Evolutionary conservation across 805 yeast species (phyloP).

Genomic region (Metschnikowia noctiluminum): DNA sequence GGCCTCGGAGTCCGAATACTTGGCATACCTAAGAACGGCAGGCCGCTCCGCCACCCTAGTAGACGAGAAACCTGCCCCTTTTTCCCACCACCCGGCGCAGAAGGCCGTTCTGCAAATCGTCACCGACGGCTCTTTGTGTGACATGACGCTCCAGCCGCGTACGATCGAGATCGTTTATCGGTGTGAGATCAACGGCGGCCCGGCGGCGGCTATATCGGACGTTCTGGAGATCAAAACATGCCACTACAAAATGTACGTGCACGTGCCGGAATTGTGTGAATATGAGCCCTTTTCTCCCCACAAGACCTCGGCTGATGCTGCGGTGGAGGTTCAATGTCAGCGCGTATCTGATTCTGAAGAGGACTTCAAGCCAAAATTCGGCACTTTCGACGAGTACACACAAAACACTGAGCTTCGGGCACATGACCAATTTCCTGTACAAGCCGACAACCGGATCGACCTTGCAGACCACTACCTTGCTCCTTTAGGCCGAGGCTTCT

Average conservation of each 20-base stretch:
- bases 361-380: neutral
- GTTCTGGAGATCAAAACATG: constrained; percentile 56
- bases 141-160: constrained; percentile 52
- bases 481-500: constrained; percentile 34
- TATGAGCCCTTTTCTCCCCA: constrained; percentile 31
- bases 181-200: constrained; percentile 41
- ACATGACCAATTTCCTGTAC: constrained; percentile 25
- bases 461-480: constrained; percentile 23
- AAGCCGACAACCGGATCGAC: constrained; percentile 24
- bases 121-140: constrained; percentile 54
- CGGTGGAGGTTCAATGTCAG: constrained; percentile 30
- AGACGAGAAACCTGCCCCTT: constrained; percentile 15
- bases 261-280: constrained; percentile 49
- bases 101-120: constrained; percentile 37
- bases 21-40: constrained; percentile 22
- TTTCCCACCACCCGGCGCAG: constrained; percentile 19
- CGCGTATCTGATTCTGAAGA: constrained; percentile 6
- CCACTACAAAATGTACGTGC: constrained; percentile 50
- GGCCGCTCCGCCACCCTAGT: constrained; percentile 21
- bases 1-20: constrained; percentile 17
- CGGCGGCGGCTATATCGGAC: constrained; percentile 27
- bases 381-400: constrained; percentile 3
- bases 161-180: constrained; percentile 52
- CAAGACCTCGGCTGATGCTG: constrained; percentile 21
- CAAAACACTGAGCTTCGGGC: constrained; percentile 7